Evolutionary conservation across 1,284 basidiomycete genomes (phyloP), one percentile per base, ranked within the genome.

Genomic region (Cutaneotrichosporon sp.): DNA sequence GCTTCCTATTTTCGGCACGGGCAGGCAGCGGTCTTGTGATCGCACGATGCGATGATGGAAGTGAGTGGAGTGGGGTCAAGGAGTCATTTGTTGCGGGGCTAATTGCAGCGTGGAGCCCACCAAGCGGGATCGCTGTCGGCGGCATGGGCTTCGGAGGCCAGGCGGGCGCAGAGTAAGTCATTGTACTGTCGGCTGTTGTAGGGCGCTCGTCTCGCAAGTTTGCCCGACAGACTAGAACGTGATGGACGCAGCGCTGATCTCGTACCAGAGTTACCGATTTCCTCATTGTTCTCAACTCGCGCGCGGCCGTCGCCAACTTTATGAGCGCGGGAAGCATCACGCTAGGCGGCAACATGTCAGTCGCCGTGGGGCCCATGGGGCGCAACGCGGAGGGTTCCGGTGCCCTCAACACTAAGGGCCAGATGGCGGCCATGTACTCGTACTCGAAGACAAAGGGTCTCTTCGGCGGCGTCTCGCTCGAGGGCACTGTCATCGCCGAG

Each of bases 401-500:
- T 14, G 80, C 90, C 0, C 64, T 98, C 50, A 97, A 86, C 68
- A 82, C 88, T 0, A 88, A 84, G 46, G 93, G 93, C 45, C 88
- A 87, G 68, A 75, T 97, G 5, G 90, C 93, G 7, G 92, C 93
- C 43, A 97, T 97, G 91, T 91, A 94, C 75, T 89, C 86, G 60
- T 98, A 98, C 74, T 93, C 89, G 4, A 92, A 93, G 73, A 93
- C 91, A 4, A 84, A 89, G 60, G 94, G 94, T 11, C 80, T 97
- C 2, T 96, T 96, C 61, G 90, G 77, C 34, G 79, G 80, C 10
- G 76, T 82, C 19, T 91, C 89, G 9, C 77, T 97, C 31, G 93
- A 97, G 79, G 94, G 94, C 10, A 91, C 88, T 1, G 85, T 97
- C 38, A 92, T 98, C 49, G 81, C 96, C 19, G 94, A 97, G 72